These are phyloP conservation scores for Coemansia sp. DNA, from an alignment of 192 early-diverging fungal species.

Conservation along the genomic window DNA sequence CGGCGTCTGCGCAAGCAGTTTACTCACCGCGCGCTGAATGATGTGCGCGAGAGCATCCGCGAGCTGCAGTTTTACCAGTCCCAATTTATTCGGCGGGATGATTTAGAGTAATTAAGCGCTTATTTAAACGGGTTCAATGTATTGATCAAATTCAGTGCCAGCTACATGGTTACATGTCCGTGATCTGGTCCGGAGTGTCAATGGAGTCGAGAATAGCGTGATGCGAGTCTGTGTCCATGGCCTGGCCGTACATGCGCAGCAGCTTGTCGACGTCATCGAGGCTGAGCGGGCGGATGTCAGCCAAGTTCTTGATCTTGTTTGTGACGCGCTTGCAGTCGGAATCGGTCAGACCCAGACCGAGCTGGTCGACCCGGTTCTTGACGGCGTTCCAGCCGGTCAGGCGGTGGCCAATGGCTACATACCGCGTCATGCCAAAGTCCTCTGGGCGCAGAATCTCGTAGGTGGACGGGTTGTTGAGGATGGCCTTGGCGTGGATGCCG, in stretches of 20 bases:
- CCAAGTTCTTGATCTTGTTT: conserved; percentile 89
- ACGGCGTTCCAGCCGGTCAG: conserved; percentile 99
- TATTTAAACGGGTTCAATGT: background rate
- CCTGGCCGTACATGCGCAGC: conserved; percentile 47
- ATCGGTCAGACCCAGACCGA: conserved; percentile 80
- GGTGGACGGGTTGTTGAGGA: conserved; percentile 97
- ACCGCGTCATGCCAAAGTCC: conserved; percentile 98
- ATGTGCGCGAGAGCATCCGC: conserved; percentile 83
- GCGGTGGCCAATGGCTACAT: conserved; percentile 95
- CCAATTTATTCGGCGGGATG: background rate
- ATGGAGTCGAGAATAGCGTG: conserved; percentile 47
- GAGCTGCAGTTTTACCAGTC: conserved; percentile 73
- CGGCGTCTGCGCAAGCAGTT: conserved; percentile 46
- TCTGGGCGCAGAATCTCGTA: conserved; percentile 98
- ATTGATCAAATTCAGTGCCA: background rate
- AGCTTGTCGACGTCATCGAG: conserved; percentile 90
- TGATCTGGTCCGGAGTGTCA: conserved; percentile 57
- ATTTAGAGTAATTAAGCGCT: too few species aligned
- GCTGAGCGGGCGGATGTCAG: conserved; percentile 87
- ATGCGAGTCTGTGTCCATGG: conserved; percentile 60
- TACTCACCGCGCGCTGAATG: conserved; percentile 75
- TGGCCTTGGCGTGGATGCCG: conserved; percentile 99
- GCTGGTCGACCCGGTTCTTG: conserved; percentile 95
- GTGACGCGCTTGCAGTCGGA: conserved; percentile 90
- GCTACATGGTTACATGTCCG: conserved; percentile 18